These are phyloP conservation scores for Symbiodinium pilosum DNA, from an alignment of 73 alveolate species.

Conservation along the genomic window DNA sequence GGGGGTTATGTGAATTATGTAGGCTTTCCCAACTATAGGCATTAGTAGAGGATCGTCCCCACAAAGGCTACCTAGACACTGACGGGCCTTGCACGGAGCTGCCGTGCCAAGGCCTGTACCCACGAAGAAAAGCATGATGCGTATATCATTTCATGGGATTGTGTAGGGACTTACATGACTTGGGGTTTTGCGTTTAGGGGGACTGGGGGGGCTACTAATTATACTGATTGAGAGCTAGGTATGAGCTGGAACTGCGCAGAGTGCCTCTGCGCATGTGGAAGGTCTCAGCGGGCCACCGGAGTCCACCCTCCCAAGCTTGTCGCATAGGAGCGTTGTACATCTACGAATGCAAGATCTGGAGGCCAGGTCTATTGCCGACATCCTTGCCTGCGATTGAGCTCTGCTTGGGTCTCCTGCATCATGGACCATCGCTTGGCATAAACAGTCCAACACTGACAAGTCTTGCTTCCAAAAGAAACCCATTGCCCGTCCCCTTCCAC, in stretches of 20 bases:
- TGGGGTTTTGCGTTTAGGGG: not conserved
- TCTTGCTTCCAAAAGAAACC: no score
- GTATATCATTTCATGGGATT: no score
- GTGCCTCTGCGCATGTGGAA: constrained; percentile 65
- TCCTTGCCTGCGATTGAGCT: not conserved
- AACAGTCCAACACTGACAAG: no score
- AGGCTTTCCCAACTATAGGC: no score
- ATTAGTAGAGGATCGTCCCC: no score
- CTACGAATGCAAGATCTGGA: no score
- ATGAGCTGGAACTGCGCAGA: not conserved
- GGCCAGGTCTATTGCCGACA: not conserved
- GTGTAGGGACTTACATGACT: no score
- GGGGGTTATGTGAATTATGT: no score
- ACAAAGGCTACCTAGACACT: no score
- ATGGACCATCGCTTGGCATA: not conserved
- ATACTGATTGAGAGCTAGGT: not conserved
- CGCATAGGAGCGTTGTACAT: no score
- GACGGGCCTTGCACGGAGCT: constrained; percentile 5
- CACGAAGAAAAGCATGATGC: no score
- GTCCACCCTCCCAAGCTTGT: constrained; percentile 29
- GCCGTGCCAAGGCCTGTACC: constrained; percentile 6
- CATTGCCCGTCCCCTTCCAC: no score
- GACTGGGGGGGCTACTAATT: not conserved
- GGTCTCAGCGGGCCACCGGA: constrained; percentile 46
- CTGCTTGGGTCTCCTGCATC: not conserved